Evolutionary conservation across 139 green algal genomes (phyloP).

Genomic region (Nannochloris sp.): DNA sequence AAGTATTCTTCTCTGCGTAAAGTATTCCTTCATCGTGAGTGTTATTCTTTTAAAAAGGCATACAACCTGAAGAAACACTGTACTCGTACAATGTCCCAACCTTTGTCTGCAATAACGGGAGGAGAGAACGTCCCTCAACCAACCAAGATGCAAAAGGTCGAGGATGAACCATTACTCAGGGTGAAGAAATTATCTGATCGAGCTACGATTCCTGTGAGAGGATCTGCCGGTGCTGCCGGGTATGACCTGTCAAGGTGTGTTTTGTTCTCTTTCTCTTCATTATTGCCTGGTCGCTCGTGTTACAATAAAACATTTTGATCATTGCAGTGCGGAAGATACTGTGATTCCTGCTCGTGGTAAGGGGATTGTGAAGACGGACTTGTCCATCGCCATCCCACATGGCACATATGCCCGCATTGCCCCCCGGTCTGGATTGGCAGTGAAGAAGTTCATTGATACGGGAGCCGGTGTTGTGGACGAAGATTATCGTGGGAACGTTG

Average conservation of each 20-base stretch:
- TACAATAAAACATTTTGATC: not conserved
- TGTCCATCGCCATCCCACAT: slow-evolving; percentile 75
- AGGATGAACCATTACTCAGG: not conserved
- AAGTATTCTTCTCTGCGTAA: not conserved
- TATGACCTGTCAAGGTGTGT: slow-evolving; percentile 85
- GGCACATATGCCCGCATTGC: slow-evolving; percentile 94
- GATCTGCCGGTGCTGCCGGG: slow-evolving; percentile 73
- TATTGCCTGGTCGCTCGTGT: not conserved
- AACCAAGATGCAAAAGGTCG: slow-evolving; percentile 10
- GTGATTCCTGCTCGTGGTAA: slow-evolving; percentile 80
- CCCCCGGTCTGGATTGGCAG: slow-evolving; percentile 86
- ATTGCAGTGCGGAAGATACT: slow-evolving; percentile 69
- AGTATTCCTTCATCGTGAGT: not conserved
- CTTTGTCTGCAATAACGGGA: not conserved
- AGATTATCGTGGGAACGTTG: slow-evolving; percentile 90
- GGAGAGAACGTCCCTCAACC: slow-evolving; percentile 18
- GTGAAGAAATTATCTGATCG: slow-evolving; percentile 80
- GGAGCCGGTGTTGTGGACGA: slow-evolving; percentile 94
- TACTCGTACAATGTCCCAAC: not conserved
- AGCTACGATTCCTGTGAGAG: slow-evolving; percentile 72
- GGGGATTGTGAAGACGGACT: slow-evolving; percentile 73
- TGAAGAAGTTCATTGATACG: slow-evolving; percentile 94
- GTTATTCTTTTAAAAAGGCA: not conserved
- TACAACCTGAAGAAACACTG: not conserved
- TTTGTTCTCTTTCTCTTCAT: not conserved